These are phyloP conservation scores for Zygoascus ofunaensis DNA, from an alignment of 805 yeast genomes.

Conservation along the genomic window DNA sequence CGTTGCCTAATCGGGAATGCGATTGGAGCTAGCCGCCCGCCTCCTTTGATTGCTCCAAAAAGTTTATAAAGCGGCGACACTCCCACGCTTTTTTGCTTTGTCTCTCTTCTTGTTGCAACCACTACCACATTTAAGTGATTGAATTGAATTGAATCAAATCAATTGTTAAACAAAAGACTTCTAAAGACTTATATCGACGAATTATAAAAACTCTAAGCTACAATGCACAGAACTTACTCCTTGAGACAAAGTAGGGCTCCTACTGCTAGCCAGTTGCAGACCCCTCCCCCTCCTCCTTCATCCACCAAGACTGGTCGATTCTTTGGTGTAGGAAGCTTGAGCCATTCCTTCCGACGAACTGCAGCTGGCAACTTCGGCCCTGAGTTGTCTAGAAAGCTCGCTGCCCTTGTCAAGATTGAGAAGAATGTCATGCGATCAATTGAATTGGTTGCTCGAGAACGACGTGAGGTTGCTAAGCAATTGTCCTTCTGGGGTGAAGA, in stretches of 20 bases:
- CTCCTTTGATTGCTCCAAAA: background rate
- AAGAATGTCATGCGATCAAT: conserved; percentile 90
- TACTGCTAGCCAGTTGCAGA: conserved; percentile 88
- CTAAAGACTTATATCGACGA: background rate
- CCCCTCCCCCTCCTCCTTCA: conserved; percentile 93
- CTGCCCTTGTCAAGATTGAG: conserved; percentile 90
- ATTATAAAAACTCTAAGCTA: background rate
- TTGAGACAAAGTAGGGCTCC: conserved; percentile 94
- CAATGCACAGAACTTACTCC: conserved; percentile 97
- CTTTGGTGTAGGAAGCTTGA: conserved; percentile 67
- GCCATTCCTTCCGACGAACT: conserved; percentile 49
- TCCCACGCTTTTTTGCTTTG: background rate
- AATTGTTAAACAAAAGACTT: background rate
- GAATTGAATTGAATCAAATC: no score
- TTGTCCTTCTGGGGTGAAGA: conserved; percentile 96
- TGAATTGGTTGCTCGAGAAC: conserved; percentile 87
- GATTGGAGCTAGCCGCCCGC: background rate
- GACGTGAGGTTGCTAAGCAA: conserved; percentile 95
- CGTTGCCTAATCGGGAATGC: background rate
- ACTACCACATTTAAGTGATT: background rate
- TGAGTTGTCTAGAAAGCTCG: conserved; percentile 83
- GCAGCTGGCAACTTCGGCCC: conserved; percentile 93
- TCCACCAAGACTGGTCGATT: conserved; percentile 75
- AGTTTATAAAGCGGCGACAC: background rate
- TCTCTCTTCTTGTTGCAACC: background rate